Evolutionary conservation across 2,329 filamentous ascomycete genomes (phyloP).

Genomic region (Cordyceps cicadae): DNA sequence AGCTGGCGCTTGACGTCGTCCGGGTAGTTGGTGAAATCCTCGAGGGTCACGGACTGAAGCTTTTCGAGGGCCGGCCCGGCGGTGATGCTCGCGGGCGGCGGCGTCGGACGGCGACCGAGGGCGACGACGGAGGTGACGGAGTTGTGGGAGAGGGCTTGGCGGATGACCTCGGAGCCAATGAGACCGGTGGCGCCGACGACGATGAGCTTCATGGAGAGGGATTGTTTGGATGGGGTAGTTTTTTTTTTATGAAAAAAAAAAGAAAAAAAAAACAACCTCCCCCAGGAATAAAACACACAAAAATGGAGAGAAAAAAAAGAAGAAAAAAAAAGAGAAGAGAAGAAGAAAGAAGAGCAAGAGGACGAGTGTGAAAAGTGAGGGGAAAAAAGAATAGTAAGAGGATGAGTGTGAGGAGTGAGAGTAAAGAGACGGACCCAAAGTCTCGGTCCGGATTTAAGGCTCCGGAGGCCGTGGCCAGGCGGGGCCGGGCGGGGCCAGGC

Average conservation of each 20-base stretch:
- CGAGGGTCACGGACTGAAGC: constrained; percentile 30
- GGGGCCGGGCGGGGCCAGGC: too few relatives aligned
- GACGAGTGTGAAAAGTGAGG: neutral
- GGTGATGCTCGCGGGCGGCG: constrained; percentile 16
- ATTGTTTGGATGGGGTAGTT: neutral
- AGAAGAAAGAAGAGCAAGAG: neutral
- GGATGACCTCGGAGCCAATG: constrained; percentile 34
- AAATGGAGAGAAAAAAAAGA: too few relatives aligned
- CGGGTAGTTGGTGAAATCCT: constrained; percentile 33
- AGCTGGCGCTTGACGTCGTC: constrained; percentile 31
- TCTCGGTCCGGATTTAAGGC: neutral
- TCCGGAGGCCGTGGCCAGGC: neutral
- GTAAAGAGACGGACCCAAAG: neutral
- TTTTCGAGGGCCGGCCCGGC: constrained; percentile 24
- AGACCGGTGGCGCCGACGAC: constrained; percentile 35
- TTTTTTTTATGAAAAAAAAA: neutral
- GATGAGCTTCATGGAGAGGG: constrained; percentile 35
- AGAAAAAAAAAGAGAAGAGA: too few relatives aligned
- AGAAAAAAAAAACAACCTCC: too few relatives aligned
- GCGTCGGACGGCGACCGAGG: constrained; percentile 30
- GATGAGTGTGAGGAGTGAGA: too few relatives aligned
- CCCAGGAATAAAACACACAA: too few relatives aligned
- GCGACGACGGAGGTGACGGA: constrained; percentile 33
- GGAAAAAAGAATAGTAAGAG: too few relatives aligned
- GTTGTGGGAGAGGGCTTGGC: constrained; percentile 30